Evolutionary conservation across 108 stramenopile species (phyloP), one percentile per base, ranked within the genome.

Genomic region (Fragilariopsis cylindrus): DNA sequence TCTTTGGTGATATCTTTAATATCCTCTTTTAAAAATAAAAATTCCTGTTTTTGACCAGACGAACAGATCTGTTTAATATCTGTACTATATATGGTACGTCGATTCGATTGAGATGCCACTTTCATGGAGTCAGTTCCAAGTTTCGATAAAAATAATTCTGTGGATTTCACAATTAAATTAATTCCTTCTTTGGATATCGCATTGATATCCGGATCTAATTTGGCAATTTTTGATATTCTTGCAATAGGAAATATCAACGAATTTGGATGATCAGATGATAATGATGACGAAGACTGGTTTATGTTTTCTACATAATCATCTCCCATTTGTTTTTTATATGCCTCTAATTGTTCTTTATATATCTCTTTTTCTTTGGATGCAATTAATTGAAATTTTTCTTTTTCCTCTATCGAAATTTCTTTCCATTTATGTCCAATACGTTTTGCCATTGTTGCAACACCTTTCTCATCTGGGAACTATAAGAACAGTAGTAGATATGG

Each of bases 181-280:
- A 88, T 60, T 7, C 92, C 92, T 85, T 96, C 95, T 65, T 95
- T 96, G 73, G 85, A 84, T 8, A 97, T 71, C 1, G 84, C 84
- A 21, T 81, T 81, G 15, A 96, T 91, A 55, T 97, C 95, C 0
- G 90, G 87, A 83, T 97, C 97, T 41, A 96, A 71, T 76, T 91
- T 92, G 75, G 90, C 85, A 60, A 95, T 94, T 69, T 92, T 95
- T n/a, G 91, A 89, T 62, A 95, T 85, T 9, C 94, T 84, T 8
- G 87, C 93, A 12, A 90, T 62, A 7, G 96, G 94, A 74, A 74
- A 71, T 43, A 78, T 60, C 46, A 74, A 16, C 3, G 47, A 21
- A 11, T 30, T 40, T 9, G 47, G 39, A 11, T 30, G 39, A 21
- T 18, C 57, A 0, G 52, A 1, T 1, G 52, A 11, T 2, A 15